Evolutionary conservation across 1,139 yeast genomes (phyloP), one percentile per base, ranked within the genome.

Genomic region (Taphrina populina): DNA sequence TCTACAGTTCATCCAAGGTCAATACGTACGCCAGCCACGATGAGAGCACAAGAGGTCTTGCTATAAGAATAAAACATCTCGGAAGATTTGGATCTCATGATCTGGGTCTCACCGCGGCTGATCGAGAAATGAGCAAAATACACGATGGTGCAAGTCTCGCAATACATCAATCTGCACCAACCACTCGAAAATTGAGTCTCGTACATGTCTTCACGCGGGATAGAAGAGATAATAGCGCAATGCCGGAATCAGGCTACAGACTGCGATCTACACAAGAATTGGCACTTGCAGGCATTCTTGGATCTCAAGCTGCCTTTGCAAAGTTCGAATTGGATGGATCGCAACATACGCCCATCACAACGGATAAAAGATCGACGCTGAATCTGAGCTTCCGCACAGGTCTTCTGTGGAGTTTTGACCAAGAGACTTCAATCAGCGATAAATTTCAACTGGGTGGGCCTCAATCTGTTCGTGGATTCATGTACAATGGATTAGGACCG

Each of bases 401-500:
- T 1, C 21, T 65, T 17, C 56, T 67, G 17, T 66, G 65, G 63
- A 53, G 59, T 29, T 55, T 61, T 27, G 57, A 60, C n/a, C 52
- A 54, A 20, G 66, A 69, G n/a, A 70, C 61, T 49, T 17, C 46
- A 26, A 52, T 72, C 20, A 70, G 74, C 67, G 82, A 78, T 62
- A 69, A 78, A 44, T 75, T 81, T 60, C 81, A 78, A 63, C 72
- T 84, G n/a, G 85, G 94, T 63, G 95, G 95, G 0, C 85, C 95
- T 0, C 84, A 85, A 62, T 95, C 85, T 63, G 81, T 88, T 1
- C 75, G 95, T 49, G 86, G 92, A 0, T 87, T 86, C 67, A 73
- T 76, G 34, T 71, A 82, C 64, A 84, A 87, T 68, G 95, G 96
- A 0, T 68, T 90, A 32, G 98, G 98, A 0, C 96, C 97, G 1